Percentiles rank a stretch among this genome's conserved stretches.
Conservation (phyloP, 371 early-diverging fungal species). For the Mucor plumbeus region DNA sequence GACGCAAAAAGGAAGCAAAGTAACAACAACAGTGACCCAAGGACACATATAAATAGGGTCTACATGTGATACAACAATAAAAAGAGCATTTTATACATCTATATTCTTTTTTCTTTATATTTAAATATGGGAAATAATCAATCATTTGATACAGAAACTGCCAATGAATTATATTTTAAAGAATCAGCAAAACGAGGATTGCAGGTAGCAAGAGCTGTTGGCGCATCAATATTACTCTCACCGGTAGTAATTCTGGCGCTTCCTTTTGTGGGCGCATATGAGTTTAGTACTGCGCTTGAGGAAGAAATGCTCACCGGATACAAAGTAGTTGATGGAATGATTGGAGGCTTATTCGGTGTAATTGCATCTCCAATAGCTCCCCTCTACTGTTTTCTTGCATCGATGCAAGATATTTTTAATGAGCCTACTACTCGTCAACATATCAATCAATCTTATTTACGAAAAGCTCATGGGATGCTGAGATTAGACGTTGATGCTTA, state of each 20-base stretch:
- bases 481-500: slow-evolving; percentile 24
- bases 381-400: slow-evolving; percentile 29
- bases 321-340: slow-evolving; percentile 20
- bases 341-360: slow-evolving; percentile 37
- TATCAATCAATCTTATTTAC: slow-evolving; percentile 25
- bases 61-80: too few species aligned
- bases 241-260: slow-evolving; percentile 36
- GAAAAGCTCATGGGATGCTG: slow-evolving; percentile 21
- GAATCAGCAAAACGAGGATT: slow-evolving; percentile 31
- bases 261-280: slow-evolving; percentile 43
- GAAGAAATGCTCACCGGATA: slow-evolving; percentile 30
- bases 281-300: slow-evolving; percentile 28
- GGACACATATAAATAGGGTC: too few species aligned
- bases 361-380: slow-evolving; percentile 36
- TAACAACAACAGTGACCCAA: too few species aligned
- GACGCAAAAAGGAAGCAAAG: too few species aligned
- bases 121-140: background rate
- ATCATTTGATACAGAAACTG: slow-evolving; percentile 21
- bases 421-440: slow-evolving; percentile 1
- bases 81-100: too few species aligned
- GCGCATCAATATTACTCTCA: slow-evolving; percentile 23
- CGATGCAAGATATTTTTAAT: slow-evolving; percentile 28
- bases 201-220: slow-evolving; percentile 23
- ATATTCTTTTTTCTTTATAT: background rate
- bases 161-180: slow-evolving; percentile 26